phyloP scores from a whole-genome alignment of 2,329 filamentous ascomycete species.

The Fusarium buharicum region DNA sequence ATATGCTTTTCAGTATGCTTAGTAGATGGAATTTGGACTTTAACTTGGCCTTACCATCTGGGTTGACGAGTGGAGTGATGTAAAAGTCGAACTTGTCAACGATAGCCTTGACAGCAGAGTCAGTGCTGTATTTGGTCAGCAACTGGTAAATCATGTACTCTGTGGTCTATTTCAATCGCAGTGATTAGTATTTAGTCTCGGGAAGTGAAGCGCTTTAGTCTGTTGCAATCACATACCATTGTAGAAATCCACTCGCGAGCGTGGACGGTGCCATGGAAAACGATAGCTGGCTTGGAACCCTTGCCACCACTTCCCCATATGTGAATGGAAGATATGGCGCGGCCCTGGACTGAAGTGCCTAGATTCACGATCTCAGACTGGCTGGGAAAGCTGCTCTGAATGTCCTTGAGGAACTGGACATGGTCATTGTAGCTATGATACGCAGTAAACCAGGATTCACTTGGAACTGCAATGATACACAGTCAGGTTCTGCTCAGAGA shows the following conservation, averaged over 20 bases:
- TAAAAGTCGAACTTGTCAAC: conserved; percentile 74
- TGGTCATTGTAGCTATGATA: conserved; percentile 34
- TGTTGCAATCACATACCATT: conserved; percentile 9
- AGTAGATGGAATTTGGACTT: rapidly evolving
- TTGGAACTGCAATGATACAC: conserved; percentile 14
- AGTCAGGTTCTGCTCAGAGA: neutral
- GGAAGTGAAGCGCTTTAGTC: no score
- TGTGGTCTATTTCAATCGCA: conserved; percentile 1
- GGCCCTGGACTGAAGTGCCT: conserved; percentile 28
- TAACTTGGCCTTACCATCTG: conserved; percentile 58
- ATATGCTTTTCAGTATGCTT: neutral
- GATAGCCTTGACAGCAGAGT: conserved; percentile 47
- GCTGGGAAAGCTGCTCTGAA: conserved; percentile 25
- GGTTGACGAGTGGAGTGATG: conserved; percentile 70
- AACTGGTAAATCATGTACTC: conserved; percentile 35
- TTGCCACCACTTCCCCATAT: conserved; percentile 36
- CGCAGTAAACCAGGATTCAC: conserved; percentile 31
- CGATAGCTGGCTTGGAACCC: conserved; percentile 32
- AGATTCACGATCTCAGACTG: conserved; percentile 26
- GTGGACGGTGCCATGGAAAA: conserved; percentile 34
- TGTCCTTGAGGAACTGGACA: conserved; percentile 26
- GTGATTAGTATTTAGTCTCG: neutral
- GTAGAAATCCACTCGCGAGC: conserved; percentile 35
- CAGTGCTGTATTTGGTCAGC: conserved; percentile 29
- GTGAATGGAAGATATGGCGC: conserved; percentile 29